Base-by-base conservation (phyloP, 805 yeast genomes). In the Ogataea corticis region DNA sequence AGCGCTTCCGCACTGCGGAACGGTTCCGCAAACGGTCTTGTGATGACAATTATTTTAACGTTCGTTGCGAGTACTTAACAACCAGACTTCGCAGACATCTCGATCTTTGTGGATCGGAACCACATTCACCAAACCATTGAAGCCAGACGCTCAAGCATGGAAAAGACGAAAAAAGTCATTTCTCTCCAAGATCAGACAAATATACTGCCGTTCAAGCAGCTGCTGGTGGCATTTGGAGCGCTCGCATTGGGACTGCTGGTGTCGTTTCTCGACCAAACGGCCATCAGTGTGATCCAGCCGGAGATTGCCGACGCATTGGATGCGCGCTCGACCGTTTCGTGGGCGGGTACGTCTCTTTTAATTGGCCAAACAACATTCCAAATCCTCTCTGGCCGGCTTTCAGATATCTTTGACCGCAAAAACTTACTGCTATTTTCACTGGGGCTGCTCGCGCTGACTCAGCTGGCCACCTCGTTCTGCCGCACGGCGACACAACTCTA, bases 311-410 rank as follows among this genome's bases (percentile, higher is more conserved):
- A 65, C 21, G 80, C 72, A 27, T 61, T 79, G 37, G 45, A 75
- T 38, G 77, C 80, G 2, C 39, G 29, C 12, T 36, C 56, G 7
- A 71, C 80, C 1, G 76, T 79, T 35, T 71, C 78, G 38, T 80
- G 85, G 85, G 82, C 80, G 0, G 82, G 82, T 12, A 74, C 84
- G 0, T 73, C 82, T 2, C 59, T 73, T 13, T 59, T 77, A 23
- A 70, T 80, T 41, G 79, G 82, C 5, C 72, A 72, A 41, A 69
- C 79, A 38, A 69, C 71, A 5, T 76, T 77, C 49, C 83, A 79
- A 52, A 76, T 77, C 3, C 56, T 78, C 10, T 70, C 74, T 39
- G 85, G 85, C 1, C 62, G 85, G 27, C 56, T 77, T 19, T 71
- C 81, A 2, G 85, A 80, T 56, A 76, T 79, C 7, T 76, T 78